phyloP scores from a whole-genome alignment of 2,329 filamentous ascomycete genomes.

The Incumbomyces delicatus region DNA sequence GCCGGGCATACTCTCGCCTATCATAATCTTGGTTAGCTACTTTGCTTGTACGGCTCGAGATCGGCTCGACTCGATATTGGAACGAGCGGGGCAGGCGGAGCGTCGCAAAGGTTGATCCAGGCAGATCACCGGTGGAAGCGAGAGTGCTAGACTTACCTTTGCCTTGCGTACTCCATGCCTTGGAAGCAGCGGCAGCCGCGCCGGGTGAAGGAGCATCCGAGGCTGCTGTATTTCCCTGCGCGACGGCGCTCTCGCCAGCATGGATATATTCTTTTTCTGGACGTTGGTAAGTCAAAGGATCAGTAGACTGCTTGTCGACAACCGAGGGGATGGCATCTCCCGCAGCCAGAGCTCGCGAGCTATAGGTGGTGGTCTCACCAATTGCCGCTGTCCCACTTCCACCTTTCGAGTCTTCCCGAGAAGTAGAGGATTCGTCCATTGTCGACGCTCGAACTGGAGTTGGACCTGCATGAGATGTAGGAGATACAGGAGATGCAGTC shows the following conservation, averaged over 20 bases:
- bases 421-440: background rate
- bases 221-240: background rate
- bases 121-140: too few species aligned
- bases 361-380: constrained; percentile 18
- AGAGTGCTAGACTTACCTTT: too few species aligned
- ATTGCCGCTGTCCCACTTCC: constrained; percentile 8
- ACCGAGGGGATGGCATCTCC: constrained; percentile 16
- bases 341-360: constrained; percentile 10
- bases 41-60: background rate
- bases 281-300: constrained; percentile 16
- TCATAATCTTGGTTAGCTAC: background rate
- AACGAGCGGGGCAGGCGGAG: background rate
- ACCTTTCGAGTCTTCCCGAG: background rate
- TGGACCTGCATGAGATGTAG: background rate
- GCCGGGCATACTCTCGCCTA: constrained; percentile 5
- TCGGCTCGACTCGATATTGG: background rate
- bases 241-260: too few species aligned
- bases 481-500: background rate
- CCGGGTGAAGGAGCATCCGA: background rate
- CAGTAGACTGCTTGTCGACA: constrained; percentile 12
- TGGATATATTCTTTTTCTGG: constrained; percentile 9
- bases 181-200: too few species aligned
- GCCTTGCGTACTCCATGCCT: too few species aligned
- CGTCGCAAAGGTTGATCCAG: background rate
- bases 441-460: background rate